Evolutionary conservation across 306 rosid genomes (phyloP).

Genomic region (Vigna mungo): DNA sequence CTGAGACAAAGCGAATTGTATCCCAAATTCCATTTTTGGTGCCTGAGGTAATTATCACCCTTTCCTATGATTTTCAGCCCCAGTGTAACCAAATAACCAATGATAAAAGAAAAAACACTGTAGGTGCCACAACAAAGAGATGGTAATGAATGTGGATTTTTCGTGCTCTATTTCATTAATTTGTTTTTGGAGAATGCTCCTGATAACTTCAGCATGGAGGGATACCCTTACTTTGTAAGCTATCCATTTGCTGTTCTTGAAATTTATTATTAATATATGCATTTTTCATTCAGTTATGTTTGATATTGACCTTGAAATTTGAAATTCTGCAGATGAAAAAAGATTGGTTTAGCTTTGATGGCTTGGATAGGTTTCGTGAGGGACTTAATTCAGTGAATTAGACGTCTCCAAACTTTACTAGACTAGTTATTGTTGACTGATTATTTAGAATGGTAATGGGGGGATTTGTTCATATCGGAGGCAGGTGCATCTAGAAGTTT

Average conservation of each 20-base stretch:
- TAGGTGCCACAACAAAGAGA: slow-evolving; percentile 88
- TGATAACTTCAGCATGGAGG: slow-evolving; percentile 60
- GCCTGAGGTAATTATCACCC: slow-evolving; percentile 54
- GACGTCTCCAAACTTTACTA: slow-evolving; percentile 36
- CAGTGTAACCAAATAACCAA: slow-evolving; percentile 2
- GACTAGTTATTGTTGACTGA: slow-evolving; percentile 11
- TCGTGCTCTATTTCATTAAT: slow-evolving; percentile 74
- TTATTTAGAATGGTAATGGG: slow-evolving; percentile 8
- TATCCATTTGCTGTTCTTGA: slow-evolving; percentile 19
- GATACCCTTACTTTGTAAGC: slow-evolving; percentile 79
- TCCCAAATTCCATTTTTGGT: slow-evolving; percentile 67
- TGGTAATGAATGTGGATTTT: slow-evolving; percentile 75
- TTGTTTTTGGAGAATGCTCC: slow-evolving; percentile 70
- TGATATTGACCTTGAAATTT: slow-evolving; percentile 23
- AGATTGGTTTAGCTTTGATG: slow-evolving; percentile 66
- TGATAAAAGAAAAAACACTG: slow-evolving; percentile 32
- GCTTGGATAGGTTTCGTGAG: slow-evolving; percentile 57
- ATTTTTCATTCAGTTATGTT: slow-evolving; percentile 30
- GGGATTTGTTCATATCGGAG: slow-evolving; percentile 34
- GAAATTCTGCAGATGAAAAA: slow-evolving; percentile 69
- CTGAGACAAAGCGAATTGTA: slow-evolving; percentile 45
- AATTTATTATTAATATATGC: slow-evolving; percentile 6
- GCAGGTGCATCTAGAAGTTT: neutral
- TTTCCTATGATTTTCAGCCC: slow-evolving; percentile 22
- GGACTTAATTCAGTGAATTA: slow-evolving; percentile 38